These are phyloP conservation scores for Tolypocladium album DNA, from an alignment of 2,329 filamentous ascomycete genomes.

Conservation along the genomic window DNA sequence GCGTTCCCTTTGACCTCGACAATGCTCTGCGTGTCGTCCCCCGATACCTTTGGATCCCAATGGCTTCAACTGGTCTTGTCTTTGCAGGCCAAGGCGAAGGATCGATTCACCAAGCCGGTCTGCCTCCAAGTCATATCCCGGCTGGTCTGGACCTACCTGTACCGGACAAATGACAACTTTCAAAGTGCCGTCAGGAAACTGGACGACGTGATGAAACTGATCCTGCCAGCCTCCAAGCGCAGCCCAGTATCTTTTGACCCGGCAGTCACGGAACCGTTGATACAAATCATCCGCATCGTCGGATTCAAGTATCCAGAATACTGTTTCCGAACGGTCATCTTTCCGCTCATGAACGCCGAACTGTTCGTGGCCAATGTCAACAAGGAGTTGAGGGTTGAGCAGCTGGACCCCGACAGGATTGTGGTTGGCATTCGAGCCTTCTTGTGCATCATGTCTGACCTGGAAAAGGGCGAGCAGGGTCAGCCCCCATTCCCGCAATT, in stretches of 20 bases:
- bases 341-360: conserved; percentile 87
- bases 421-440: conserved; percentile 96
- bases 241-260: conserved; percentile 75
- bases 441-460: conserved; percentile 81
- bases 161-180: conserved; percentile 64
- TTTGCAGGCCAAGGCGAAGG: conserved; percentile 73
- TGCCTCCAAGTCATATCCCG: conserved; percentile 85
- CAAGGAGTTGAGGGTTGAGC: conserved; percentile 75
- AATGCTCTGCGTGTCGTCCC: conserved; percentile 76
- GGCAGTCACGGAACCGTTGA: conserved; percentile 76
- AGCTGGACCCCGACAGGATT: conserved; percentile 90
- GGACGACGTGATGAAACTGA: conserved; percentile 78
- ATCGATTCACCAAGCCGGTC: conserved; percentile 64
- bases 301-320: conserved; percentile 90
- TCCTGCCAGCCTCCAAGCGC: conserved; percentile 71
- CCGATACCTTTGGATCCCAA: conserved; percentile 72
- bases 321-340: conserved; percentile 88
- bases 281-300: conserved; percentile 89
- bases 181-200: conserved; percentile 64
- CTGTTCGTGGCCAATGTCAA: conserved; percentile 65
- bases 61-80: conserved; percentile 77
- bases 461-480: conserved; percentile 72
- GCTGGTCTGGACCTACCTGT: conserved; percentile 89
- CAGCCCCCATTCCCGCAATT: conserved; percentile 75
- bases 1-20: conserved; percentile 83